Percentiles rank a stretch among this genome's conserved stretches.
These are phyloP conservation scores for Dysphania ambrosioides DNA, from an alignment of 148 eudicot genomes.

Conservation along the genomic window DNA sequence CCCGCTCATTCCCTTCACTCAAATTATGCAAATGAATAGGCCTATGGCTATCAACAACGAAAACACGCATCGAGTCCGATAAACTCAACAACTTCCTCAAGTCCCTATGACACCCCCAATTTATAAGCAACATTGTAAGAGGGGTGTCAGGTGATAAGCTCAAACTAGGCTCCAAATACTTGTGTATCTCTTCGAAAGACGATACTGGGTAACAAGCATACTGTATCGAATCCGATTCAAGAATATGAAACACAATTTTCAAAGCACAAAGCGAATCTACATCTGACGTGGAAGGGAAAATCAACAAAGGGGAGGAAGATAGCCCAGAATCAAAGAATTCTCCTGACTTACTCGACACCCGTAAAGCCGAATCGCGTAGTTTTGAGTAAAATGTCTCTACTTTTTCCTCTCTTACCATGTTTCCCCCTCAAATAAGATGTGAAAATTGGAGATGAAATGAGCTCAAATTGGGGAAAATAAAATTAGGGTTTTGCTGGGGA, in stretches of 20 bases:
- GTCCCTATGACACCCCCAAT: constrained; percentile 98
- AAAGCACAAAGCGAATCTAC: constrained; percentile 92
- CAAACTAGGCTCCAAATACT: constrained; percentile 56
- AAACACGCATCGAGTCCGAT: constrained; percentile 56
- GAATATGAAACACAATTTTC: constrained; percentile 63
- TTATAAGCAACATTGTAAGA: constrained; percentile 66
- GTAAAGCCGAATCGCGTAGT: constrained; percentile 52
- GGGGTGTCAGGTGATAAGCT: constrained; percentile 47
- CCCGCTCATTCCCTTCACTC: constrained; percentile 59
- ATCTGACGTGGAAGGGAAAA: constrained; percentile 90
- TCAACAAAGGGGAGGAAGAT: constrained; percentile 59
- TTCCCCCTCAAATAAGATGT: neutral
- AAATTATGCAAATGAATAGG: constrained; percentile 94
- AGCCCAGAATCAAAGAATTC: constrained; percentile 27
- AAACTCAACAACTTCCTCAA: constrained; percentile 53
- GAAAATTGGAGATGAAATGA: neutral
- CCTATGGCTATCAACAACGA: constrained; percentile 88
- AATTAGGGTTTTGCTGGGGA: constrained; percentile 16
- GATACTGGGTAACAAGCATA: constrained; percentile 95
- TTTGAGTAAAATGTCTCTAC: constrained; percentile 55
- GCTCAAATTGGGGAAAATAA: neutral
- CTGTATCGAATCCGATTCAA: constrained; percentile 88
- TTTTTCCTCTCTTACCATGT: constrained; percentile 75
- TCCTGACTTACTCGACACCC: neutral
- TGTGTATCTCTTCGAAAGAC: constrained; percentile 78